These are phyloP conservation scores for Pseudocercospora macadamiae DNA, from an alignment of 2,329 filamentous ascomycete genomes.

Conservation along the genomic window DNA sequence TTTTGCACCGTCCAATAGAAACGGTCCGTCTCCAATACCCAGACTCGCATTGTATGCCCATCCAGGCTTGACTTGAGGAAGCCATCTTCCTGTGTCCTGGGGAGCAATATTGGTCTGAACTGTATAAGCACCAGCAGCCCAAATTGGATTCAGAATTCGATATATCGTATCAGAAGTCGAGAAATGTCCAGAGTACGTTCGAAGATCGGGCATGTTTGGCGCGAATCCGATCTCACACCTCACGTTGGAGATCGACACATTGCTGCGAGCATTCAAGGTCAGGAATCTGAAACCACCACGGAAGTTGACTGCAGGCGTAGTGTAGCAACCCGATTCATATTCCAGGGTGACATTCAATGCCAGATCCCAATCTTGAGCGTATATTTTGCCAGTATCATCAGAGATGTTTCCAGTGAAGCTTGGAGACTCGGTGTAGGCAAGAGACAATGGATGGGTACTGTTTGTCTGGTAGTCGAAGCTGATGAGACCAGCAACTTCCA, in stretches of 20 bases:
- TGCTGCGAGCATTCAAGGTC: not conserved
- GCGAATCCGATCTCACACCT: not conserved
- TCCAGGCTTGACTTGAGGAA: not conserved
- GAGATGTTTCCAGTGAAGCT: not conserved
- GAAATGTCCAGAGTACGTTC: not conserved
- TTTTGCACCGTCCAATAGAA: not conserved
- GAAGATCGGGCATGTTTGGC: not conserved
- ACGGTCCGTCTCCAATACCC: not conserved
- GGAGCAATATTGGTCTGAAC: not conserved
- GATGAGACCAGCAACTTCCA: not conserved
- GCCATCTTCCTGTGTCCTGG: not conserved
- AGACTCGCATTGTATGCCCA: not conserved
- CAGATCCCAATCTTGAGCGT: not conserved
- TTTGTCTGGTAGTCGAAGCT: not conserved
- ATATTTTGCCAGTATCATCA: not conserved
- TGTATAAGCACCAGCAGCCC: not conserved
- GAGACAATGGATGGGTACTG: not conserved
- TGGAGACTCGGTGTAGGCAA: not conserved
- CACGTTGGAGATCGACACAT: not conserved
- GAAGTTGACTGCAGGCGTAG: not conserved
- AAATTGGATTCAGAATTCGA: not conserved
- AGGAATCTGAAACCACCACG: not conserved
- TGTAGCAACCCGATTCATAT: not conserved
- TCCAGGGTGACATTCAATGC: not conserved
- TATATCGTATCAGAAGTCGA: not conserved